Conservation (phyloP, 768 basidiomycete species). For the Leccinum boreale region DNA sequence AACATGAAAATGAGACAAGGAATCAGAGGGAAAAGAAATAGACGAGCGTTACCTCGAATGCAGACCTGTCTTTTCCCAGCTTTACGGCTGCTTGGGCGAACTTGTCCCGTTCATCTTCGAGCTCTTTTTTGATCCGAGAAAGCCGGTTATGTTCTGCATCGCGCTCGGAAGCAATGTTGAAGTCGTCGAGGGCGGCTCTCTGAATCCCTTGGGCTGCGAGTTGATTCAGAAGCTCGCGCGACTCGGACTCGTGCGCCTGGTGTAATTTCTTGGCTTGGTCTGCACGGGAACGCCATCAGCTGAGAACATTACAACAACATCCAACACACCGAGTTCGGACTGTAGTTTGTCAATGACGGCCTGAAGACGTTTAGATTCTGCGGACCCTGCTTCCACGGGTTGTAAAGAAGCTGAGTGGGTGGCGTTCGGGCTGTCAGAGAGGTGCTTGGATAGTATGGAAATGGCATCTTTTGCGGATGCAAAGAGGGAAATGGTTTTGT, state of each 20-base stretch:
- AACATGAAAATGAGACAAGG: slow-evolving; percentile 2
- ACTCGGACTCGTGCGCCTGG: slow-evolving; percentile 39
- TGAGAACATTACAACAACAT: not conserved
- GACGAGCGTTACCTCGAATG: slow-evolving; percentile 53
- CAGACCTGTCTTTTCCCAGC: slow-evolving; percentile 61
- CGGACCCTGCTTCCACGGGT: slow-evolving; percentile 27
- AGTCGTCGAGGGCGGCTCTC: slow-evolving; percentile 38
- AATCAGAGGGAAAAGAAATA: not conserved
- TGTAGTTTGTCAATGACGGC: slow-evolving; percentile 48
- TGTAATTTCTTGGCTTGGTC: slow-evolving; percentile 49
- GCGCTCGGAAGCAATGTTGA: slow-evolving; percentile 48
- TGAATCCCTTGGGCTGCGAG: slow-evolving; percentile 41
- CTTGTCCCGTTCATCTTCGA: slow-evolving; percentile 62
- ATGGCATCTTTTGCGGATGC: slow-evolving; percentile 37
- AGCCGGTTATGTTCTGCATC: slow-evolving; percentile 57
- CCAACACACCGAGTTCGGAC: slow-evolving; percentile 53
- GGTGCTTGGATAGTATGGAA: slow-evolving; percentile 30
- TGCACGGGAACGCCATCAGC: slow-evolving; percentile 23
- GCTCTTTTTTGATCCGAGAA: slow-evolving; percentile 48
- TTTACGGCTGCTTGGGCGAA: slow-evolving; percentile 62
- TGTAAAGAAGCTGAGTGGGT: slow-evolving; percentile 16
- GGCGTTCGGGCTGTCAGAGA: slow-evolving; percentile 9
- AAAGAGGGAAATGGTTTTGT: slow-evolving; percentile 46
- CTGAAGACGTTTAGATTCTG: slow-evolving; percentile 50
- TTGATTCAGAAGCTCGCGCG: slow-evolving; percentile 54